Evolutionary conservation across 805 yeast genomes (phyloP).

Genomic region (Sugiyamaella lignohabitans): DNA sequence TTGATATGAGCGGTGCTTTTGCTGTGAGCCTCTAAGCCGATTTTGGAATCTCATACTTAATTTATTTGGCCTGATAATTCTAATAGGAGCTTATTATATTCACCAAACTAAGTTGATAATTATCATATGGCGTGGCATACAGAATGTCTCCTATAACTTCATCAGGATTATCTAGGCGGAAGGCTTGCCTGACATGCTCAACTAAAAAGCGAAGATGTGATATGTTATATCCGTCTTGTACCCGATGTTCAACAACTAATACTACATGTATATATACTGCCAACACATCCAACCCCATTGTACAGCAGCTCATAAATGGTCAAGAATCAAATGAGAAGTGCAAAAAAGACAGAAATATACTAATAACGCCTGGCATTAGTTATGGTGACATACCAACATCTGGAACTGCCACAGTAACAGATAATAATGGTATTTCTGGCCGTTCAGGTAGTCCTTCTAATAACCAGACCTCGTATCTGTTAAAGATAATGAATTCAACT

Average conservation of each 20-base stretch:
- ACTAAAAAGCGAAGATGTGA: slow-evolving; percentile 19
- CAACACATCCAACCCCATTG: slow-evolving; percentile 10
- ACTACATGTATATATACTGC: slow-evolving; percentile 12
- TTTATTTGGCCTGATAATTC: too few species aligned
- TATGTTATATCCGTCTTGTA: slow-evolving; percentile 22
- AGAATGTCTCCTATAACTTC: too few species aligned
- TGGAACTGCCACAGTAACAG: neutral
- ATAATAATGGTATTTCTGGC: neutral
- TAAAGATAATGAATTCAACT: neutral
- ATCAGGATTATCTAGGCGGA: slow-evolving; percentile 12
- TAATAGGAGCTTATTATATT: too few species aligned
- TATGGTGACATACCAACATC: neutral
- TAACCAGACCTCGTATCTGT: neutral
- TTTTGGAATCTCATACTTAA: too few species aligned
- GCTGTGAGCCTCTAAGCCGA: too few species aligned
- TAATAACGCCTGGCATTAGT: neutral
- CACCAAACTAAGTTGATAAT: too few species aligned
- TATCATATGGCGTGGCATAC: too few species aligned
- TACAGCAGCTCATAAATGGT: neutral
- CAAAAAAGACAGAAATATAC: too few species aligned
- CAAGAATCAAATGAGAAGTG: neutral
- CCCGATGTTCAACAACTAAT: slow-evolving; percentile 19
- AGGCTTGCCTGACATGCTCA: slow-evolving; percentile 20
- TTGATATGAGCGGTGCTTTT: too few species aligned
- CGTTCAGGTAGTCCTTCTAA: neutral